Conservation (phyloP, 1,139 yeast genomes). For the Suhomyces bolitotheri region DNA sequence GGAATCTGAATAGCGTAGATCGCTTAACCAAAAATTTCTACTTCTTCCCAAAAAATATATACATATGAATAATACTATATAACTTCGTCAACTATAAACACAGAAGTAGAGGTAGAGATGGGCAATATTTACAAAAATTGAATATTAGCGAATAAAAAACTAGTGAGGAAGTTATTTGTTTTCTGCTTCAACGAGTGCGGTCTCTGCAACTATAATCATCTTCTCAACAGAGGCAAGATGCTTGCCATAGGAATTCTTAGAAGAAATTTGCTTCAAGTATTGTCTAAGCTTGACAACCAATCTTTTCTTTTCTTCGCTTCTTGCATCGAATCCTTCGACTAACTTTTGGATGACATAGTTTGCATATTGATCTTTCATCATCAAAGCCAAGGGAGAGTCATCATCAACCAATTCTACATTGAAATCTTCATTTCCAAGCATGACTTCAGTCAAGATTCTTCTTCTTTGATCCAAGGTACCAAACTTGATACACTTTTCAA, state of each 20-base stretch:
- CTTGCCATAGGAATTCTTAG: conserved; percentile 66
- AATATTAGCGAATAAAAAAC: conserved; percentile 2
- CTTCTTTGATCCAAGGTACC: conserved; percentile 66
- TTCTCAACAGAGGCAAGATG: conserved; percentile 87
- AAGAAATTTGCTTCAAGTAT: conserved; percentile 57
- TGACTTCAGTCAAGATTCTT: conserved; percentile 61
- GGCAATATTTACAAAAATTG: conserved; percentile 11
- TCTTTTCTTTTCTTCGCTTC: conserved; percentile 62
- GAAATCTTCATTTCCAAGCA: conserved; percentile 49
- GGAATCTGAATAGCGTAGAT: no score
- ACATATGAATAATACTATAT: no score
- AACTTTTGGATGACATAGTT: conserved; percentile 95
- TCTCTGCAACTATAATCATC: conserved; percentile 58
- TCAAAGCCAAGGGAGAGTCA: conserved; percentile 65
- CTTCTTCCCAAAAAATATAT: no score
- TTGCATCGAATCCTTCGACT: conserved; percentile 71
- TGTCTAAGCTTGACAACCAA: conserved; percentile 63
- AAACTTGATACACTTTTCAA: conserved; percentile 84
- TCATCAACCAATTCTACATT: conserved; percentile 44
- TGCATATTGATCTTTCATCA: conserved; percentile 98
- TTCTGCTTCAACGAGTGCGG: conserved; percentile 47
- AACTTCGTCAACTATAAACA: conserved; percentile 11
- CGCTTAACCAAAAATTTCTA: no score
- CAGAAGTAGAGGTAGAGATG: conserved; percentile 5
- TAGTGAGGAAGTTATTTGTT: conserved; percentile 11